phyloP scores from a whole-genome alignment of 2,329 filamentous ascomycete species.

The Cladosporium sp. region DNA sequence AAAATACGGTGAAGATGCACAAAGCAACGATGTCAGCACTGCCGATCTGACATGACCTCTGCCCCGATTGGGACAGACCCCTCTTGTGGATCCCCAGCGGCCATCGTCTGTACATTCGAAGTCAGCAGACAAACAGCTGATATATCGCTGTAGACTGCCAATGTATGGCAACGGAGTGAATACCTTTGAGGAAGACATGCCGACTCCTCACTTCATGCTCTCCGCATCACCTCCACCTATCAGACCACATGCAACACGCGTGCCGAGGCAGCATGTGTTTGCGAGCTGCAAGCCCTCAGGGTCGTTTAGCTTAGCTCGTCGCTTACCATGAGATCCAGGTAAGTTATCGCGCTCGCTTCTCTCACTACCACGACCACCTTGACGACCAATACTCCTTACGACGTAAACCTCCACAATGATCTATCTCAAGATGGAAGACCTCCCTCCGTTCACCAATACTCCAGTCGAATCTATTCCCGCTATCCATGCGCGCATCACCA shows the following conservation, averaged over 20 bases:
- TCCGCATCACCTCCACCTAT: background rate
- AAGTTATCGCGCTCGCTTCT: background rate
- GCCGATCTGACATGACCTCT: no score
- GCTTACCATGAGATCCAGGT: no score
- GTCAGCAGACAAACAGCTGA: no score
- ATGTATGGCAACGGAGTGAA: no score
- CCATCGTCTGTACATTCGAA: no score
- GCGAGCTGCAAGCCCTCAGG: background rate
- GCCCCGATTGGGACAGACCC: no score
- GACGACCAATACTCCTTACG: background rate
- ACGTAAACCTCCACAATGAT: constrained; percentile 2
- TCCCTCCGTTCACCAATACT: constrained; percentile 45
- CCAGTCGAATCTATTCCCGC: constrained; percentile 62
- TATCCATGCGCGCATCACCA: constrained; percentile 57
- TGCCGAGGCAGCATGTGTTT: background rate
- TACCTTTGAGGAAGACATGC: no score
- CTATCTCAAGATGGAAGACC: constrained; percentile 23
- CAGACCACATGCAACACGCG: no score
- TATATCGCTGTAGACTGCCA: no score
- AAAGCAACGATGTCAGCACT: no score
- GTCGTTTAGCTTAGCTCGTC: constrained; percentile 2
- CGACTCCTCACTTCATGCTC: background rate
- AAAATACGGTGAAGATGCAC: no score
- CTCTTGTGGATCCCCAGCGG: no score
- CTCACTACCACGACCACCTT: background rate